Evolutionary conservation across 495 filamentous ascomycete species (phyloP).

Genomic region (Tuber indicum): DNA sequence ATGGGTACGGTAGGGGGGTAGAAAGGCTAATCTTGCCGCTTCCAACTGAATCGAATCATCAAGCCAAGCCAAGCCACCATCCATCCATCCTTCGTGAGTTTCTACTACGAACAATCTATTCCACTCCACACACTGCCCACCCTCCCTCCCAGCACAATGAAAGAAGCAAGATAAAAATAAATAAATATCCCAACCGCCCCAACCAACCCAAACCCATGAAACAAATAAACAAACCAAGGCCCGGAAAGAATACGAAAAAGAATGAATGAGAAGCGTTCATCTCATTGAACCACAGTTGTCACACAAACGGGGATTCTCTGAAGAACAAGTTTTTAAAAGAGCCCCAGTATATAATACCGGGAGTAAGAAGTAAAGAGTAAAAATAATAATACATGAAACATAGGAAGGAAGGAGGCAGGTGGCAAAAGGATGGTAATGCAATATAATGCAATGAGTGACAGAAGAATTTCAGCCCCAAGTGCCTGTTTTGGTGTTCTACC

Average conservation of each 20-base stretch:
- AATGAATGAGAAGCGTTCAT: background rate
- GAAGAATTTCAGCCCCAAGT: background rate
- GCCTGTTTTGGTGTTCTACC: background rate
- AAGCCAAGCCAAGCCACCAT: background rate
- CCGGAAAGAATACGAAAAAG: background rate
- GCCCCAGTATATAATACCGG: background rate
- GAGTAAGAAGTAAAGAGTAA: background rate
- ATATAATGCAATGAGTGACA: background rate
- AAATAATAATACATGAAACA: background rate
- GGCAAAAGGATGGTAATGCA: background rate
- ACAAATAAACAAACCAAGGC: background rate
- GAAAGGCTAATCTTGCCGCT: background rate
- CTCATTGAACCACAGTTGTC: background rate
- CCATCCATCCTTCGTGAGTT: background rate
- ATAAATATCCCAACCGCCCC: background rate
- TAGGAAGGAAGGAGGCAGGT: background rate
- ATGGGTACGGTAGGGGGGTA: too few relatives aligned
- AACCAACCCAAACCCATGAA: slow-evolving; percentile 1
- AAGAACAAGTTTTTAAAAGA: background rate
- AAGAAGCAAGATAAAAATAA: background rate
- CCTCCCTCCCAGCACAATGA: background rate
- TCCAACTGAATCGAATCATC: background rate
- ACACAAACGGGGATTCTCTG: background rate
- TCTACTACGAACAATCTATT: background rate
- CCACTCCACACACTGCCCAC: background rate